Evolutionary conservation across 208 protist species (phyloP).

Genomic region (Phytomonas francai): DNA sequence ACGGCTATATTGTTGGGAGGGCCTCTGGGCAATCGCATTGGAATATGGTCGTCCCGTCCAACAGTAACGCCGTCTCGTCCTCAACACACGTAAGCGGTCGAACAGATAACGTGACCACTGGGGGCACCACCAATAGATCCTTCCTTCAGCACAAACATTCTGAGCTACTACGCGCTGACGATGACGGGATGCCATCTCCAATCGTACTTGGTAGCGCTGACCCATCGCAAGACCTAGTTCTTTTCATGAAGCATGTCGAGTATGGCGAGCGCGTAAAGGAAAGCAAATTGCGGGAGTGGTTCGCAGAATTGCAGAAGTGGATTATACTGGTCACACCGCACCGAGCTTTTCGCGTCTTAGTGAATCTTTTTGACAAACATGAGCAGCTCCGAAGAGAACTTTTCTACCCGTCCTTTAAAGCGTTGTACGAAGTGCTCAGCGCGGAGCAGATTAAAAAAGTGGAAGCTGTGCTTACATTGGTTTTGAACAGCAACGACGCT

Average conservation of each 20-base stretch:
- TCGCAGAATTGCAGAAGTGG: slow-evolving; percentile 80
- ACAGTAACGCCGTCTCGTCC: not conserved
- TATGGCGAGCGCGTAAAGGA: slow-evolving; percentile 67
- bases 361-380: slow-evolving; percentile 88
- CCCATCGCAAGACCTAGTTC: slow-evolving; percentile 35
- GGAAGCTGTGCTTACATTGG: slow-evolving; percentile 77
- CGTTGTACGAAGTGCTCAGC: slow-evolving; percentile 76
- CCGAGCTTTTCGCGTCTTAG: slow-evolving; percentile 83
- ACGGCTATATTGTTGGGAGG: slow-evolving; percentile 13
- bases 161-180: not conserved
- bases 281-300: slow-evolving; percentile 84
- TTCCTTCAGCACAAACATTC: slow-evolving; percentile 10
- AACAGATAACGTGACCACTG: not conserved
- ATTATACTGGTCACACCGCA: slow-evolving; percentile 84
- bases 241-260: slow-evolving; percentile 84
- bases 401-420: slow-evolving; percentile 87
- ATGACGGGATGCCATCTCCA: not conserved
- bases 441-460: slow-evolving; percentile 83
- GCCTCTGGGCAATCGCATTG: slow-evolving; percentile 5
- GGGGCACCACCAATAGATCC: not conserved
- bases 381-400: slow-evolving; percentile 83
- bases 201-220: not conserved
- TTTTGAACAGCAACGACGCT: slow-evolving; percentile 69
- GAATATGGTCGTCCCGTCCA: not conserved
- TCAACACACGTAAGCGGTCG: not conserved